Evolutionary conservation across 2,329 filamentous ascomycete genomes (phyloP).

Genomic region (Aspergillus arachidicola): DNA sequence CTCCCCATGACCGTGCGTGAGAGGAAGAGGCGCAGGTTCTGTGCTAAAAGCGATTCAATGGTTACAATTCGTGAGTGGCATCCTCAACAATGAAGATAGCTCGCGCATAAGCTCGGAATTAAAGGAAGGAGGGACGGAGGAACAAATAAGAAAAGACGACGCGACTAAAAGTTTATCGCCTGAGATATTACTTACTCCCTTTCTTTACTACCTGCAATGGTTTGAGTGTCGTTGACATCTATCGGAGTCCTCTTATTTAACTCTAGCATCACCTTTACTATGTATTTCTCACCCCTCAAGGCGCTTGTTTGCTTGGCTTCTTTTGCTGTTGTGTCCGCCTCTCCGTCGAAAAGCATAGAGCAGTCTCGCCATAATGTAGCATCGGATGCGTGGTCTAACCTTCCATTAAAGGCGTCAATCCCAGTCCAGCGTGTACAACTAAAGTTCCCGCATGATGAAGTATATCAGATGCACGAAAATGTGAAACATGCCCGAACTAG

Average conservation of each 20-base stretch:
- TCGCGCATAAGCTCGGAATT: not conserved
- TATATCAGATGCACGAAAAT: not conserved
- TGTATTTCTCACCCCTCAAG: not conserved
- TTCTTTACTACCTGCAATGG: not conserved
- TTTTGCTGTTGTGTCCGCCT: not conserved
- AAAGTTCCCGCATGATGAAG: not conserved
- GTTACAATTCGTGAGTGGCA: not conserved
- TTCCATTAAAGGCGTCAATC: not conserved
- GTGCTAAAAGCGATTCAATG: not conserved
- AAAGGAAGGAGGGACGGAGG: not conserved
- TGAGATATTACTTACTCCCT: not conserved
- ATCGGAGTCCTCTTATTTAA: not conserved
- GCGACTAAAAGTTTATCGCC: not conserved
- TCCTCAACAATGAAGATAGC: not conserved
- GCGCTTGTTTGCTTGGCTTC: not conserved
- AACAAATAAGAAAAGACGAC: not conserved
- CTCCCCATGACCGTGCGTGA: too few species aligned
- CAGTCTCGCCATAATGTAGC: not conserved
- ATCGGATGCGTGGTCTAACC: not conserved
- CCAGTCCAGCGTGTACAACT: not conserved
- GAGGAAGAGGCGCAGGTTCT: not conserved
- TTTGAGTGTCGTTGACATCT: not conserved
- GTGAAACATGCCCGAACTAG: not conserved
- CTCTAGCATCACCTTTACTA: not conserved
- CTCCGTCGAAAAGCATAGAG: not conserved